phyloP scores from a whole-genome alignment of 306 rosid genomes.

The Begonia masoniana region DNA sequence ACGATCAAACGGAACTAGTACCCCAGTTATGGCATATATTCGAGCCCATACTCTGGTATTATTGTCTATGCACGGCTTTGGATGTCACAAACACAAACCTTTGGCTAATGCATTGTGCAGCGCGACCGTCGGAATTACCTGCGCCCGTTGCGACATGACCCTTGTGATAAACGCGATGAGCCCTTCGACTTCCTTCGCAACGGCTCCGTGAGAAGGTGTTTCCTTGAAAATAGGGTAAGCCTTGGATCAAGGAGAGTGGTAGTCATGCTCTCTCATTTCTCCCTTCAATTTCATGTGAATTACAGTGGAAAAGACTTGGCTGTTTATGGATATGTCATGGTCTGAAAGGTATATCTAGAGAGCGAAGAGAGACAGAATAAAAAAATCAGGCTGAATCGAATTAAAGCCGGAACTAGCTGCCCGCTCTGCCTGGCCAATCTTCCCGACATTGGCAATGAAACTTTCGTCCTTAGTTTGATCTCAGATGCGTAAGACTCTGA shows the following conservation, averaged over 20 bases:
- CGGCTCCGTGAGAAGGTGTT: conserved; percentile 22
- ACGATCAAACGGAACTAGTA: conserved; percentile 37
- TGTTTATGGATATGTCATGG: conserved; percentile 15
- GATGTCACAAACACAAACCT: conserved; percentile 32
- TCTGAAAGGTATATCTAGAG: conserved; percentile 19
- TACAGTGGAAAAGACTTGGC: conserved; percentile 10
- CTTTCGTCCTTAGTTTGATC: neutral
- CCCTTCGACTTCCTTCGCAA: conserved; percentile 57
- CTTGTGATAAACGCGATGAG: conserved; percentile 52
- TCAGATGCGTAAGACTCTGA: neutral
- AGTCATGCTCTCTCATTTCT: too few relatives aligned
- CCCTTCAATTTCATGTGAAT: conserved; percentile 13
- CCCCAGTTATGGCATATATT: conserved; percentile 29
- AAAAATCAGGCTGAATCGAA: neutral
- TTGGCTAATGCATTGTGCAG: conserved; percentile 21
- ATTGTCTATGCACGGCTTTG: conserved; percentile 50
- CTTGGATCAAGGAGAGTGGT: conserved; percentile 37
- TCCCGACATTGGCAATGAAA: neutral
- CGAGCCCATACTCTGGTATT: conserved; percentile 54
- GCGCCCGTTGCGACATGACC: conserved; percentile 60
- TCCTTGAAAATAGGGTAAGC: conserved; percentile 15
- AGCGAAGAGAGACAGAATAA: conserved; percentile 24
- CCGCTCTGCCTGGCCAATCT: neutral
- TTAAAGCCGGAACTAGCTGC: neutral
- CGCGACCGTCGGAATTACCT: conserved; percentile 47